phyloP scores from a whole-genome alignment of 805 yeast genomes.

The Cyberlindnera meyerae region DNA sequence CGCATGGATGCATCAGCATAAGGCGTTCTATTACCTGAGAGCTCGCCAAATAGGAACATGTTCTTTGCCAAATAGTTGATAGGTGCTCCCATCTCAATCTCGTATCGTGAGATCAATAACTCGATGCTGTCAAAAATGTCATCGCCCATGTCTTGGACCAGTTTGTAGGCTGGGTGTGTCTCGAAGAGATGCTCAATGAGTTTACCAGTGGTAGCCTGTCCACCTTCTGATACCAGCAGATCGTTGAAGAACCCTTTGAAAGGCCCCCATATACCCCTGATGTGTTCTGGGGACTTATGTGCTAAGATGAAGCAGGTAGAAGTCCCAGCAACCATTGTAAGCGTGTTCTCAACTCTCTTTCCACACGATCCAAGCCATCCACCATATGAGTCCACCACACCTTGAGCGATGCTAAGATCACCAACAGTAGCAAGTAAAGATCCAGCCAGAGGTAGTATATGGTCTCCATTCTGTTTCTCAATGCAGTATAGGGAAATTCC shows the following conservation, averaged over 20 bases:
- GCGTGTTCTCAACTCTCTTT: constrained; percentile 17
- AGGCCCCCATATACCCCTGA: constrained; percentile 60
- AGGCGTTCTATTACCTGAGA: constrained; percentile 56
- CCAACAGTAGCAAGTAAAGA: constrained; percentile 21
- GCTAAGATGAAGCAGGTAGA: constrained; percentile 49
- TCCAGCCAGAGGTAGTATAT: constrained; percentile 29
- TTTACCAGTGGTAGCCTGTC: constrained; percentile 56
- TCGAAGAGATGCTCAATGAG: constrained; percentile 44
- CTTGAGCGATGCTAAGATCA: constrained; percentile 31
- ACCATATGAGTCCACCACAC: constrained; percentile 58
- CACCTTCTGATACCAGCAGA: constrained; percentile 43
- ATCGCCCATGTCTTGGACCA: constrained; percentile 6
- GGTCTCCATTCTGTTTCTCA: constrained; percentile 27
- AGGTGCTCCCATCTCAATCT: constrained; percentile 10
- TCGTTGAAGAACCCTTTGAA: constrained; percentile 34
- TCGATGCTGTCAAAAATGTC: constrained; percentile 25
- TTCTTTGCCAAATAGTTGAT: constrained; percentile 30
- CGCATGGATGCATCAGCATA: constrained; percentile 44
- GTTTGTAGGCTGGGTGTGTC: constrained; percentile 33
- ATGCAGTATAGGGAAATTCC: constrained; percentile 20
- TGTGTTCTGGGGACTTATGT: constrained; percentile 15
- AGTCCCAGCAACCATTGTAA: constrained; percentile 58
- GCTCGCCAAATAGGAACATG: constrained; percentile 49
- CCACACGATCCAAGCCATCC: constrained; percentile 44
- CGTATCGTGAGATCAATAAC: constrained; percentile 13